Evolutionary conservation across 352 stramenopile species (phyloP), one percentile per base, ranked within the genome.

Genomic region (Phytophthora kernoviae): DNA sequence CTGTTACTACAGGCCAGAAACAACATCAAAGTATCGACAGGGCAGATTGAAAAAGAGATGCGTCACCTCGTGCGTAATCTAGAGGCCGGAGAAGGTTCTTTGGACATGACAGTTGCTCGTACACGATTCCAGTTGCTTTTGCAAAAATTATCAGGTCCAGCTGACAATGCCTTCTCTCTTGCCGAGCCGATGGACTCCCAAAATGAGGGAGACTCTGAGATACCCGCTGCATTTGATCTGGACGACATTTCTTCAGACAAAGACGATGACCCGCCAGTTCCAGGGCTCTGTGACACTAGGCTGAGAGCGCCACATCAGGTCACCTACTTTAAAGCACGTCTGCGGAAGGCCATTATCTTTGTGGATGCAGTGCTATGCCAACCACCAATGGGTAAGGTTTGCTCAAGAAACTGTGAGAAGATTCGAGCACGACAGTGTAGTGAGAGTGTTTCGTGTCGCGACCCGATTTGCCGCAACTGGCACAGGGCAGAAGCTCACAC

Each of bases 401-500:
- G 79, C 32, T 24, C 22, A 6, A 70, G 70, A 43, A 59, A 78
- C 26, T 89, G 79, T 54, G 54, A 61, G 27, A 77, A 79, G 50
- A 78, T 84, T 18, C 70, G 77, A 21, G 56, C 55, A 6, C 62
- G 79, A 30, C 79, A 84, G 68, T 89, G 79, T 45, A 74, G 71
- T 49, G 51, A 65, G 22, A 68, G 72, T 27, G 47, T 73, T 42
- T 61, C 70, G 15, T 89, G 79, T 46, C 67, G 54, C 3, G 81
- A 86, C 52, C 65, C 68, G 46, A 65, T 87, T 42, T 89, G 79
- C 15, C 70, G 75, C 12, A 75, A 84, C 14, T 89, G 79, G 79
- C 79, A 89, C 39, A 63, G 83, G n/a, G 57, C 84, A 5, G 75
- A 89, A 54, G 77, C 77, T 3, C 77, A 89, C 63, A 89, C 65